A percentile compares a stretch with the other conserved stretches of the same genome.
Conservation (phyloP, 768 basidiomycete species). For the Leccinum arenicola region DNA sequence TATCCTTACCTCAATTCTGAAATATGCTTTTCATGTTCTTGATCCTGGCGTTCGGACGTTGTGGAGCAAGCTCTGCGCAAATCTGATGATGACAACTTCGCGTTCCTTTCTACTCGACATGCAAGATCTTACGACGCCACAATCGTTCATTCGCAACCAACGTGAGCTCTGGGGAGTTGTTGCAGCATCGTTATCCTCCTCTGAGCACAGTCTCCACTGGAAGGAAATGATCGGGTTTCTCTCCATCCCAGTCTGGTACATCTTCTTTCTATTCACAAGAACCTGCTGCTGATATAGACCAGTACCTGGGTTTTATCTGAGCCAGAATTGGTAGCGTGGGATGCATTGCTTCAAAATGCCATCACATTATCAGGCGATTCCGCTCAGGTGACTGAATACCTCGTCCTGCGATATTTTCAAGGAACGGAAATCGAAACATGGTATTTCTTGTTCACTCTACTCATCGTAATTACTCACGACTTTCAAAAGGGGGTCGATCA, state of each 20-base stretch:
- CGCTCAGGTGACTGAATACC: constrained; percentile 9
- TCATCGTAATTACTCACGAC: constrained; percentile 7
- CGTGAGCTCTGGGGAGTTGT: constrained; percentile 50
- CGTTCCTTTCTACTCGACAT: constrained; percentile 39
- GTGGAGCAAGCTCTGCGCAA: constrained; percentile 51
- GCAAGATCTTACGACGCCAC: constrained; percentile 27
- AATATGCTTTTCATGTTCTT: constrained; percentile 39
- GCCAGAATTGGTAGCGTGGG: constrained; percentile 44
- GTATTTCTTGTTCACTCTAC: constrained; percentile 9
- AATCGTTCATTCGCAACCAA: constrained; percentile 14
- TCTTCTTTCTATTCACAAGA: not conserved
- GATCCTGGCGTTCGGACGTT: constrained; percentile 36
- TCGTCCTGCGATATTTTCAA: constrained; percentile 14
- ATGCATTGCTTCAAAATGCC: constrained; percentile 32
- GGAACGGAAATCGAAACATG: constrained; percentile 19
- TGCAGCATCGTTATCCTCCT: constrained; percentile 33
- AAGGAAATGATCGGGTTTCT: constrained; percentile 44
- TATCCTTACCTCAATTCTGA: constrained; percentile 46
- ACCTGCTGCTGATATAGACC: constrained; percentile 2
- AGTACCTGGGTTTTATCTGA: constrained; percentile 48
- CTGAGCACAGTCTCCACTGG: constrained; percentile 33
- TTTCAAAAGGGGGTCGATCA: constrained; percentile 20
- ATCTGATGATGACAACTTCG: constrained; percentile 42
- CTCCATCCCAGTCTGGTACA: constrained; percentile 47
- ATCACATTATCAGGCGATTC: constrained; percentile 20